Conservation (phyloP, 1,284 basidiomycete genomes). For the Boletus mariae region DNA sequence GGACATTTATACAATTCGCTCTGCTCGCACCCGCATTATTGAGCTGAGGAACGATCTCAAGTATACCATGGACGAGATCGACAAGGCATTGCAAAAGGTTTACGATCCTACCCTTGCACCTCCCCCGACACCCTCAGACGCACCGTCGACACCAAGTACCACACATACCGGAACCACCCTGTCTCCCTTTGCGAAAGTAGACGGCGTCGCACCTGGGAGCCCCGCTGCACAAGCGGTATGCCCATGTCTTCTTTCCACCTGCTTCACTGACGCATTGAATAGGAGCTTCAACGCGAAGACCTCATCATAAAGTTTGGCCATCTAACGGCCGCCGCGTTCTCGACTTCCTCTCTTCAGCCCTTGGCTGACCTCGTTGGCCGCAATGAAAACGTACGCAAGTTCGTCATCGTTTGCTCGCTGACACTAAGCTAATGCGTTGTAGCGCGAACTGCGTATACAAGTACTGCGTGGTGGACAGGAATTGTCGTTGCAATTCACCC, state of each 20-base stretch:
- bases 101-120: constrained; percentile 47
- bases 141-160: constrained; percentile 1
- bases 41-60: constrained; percentile 77
- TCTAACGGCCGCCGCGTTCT: constrained; percentile 53
- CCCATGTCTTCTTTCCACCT: constrained; percentile 6
- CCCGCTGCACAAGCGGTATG: constrained; percentile 78
- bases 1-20: constrained; percentile 79
- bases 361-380: constrained; percentile 67
- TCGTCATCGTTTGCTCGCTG: background rate
- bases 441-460: constrained; percentile 50
- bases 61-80: constrained; percentile 63
- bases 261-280: background rate
- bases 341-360: constrained; percentile 55
- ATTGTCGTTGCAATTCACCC: constrained; percentile 47
- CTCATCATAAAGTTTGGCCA: constrained; percentile 71
- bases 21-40: constrained; percentile 69
- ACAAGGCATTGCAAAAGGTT: constrained; percentile 61
- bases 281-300: constrained; percentile 74
- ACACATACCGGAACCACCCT: constrained; percentile 16
- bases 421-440: constrained; percentile 15
- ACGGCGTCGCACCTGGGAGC: constrained; percentile 71
- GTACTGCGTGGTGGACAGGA: constrained; percentile 38
- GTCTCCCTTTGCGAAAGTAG: constrained; percentile 71
- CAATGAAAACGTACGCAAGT: constrained; percentile 69
- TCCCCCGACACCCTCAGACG: constrained; percentile 1